Percentiles rank a stretch among this genome's conserved stretches.
These are phyloP conservation scores for Ligustrum vulgare DNA, from an alignment of 257 asterid species.

Conservation along the genomic window DNA sequence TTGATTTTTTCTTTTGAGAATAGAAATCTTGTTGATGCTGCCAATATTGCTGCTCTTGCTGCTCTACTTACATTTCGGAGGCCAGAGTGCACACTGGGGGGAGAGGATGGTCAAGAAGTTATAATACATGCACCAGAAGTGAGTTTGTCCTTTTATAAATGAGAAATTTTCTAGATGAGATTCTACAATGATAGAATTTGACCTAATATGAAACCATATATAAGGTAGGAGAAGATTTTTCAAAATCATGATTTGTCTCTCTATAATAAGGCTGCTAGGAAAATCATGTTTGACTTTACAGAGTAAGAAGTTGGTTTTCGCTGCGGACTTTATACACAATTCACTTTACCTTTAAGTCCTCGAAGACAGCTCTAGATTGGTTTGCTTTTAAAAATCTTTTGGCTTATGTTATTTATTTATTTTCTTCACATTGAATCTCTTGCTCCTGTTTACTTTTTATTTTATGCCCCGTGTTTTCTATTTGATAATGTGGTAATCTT, in stretches of 20 bases:
- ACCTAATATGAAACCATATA: not conserved
- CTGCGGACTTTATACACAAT: not conserved
- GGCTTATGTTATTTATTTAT: no score
- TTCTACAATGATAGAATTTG: conserved; percentile 6
- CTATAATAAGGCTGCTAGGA: not conserved
- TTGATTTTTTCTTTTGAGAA: conserved; percentile 17
- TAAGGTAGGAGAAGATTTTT: not conserved
- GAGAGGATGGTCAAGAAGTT: conserved; percentile 83
- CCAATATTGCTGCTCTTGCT: conserved; percentile 93
- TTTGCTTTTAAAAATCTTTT: not conserved
- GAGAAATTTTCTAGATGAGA: not conserved
- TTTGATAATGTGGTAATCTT: not conserved
- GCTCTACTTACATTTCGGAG: conserved; percentile 88
- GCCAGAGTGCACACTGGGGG: conserved; percentile 88
- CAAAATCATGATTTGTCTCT: conserved; percentile 14
- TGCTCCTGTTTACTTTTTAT: not conserved
- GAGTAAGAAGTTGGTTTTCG: not conserved
- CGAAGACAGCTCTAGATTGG: not conserved
- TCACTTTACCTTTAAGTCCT: not conserved
- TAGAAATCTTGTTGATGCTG: conserved; percentile 96
- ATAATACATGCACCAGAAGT: conserved; percentile 87
- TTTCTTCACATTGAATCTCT: conserved; percentile 13
- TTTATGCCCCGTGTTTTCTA: not conserved
- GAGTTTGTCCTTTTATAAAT: conserved; percentile 26
- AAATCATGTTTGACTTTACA: conserved; percentile 4